Base-by-base conservation (phyloP, 2,329 filamentous ascomycete species). In the Hymenotorrendiella dingleyae region DNA sequence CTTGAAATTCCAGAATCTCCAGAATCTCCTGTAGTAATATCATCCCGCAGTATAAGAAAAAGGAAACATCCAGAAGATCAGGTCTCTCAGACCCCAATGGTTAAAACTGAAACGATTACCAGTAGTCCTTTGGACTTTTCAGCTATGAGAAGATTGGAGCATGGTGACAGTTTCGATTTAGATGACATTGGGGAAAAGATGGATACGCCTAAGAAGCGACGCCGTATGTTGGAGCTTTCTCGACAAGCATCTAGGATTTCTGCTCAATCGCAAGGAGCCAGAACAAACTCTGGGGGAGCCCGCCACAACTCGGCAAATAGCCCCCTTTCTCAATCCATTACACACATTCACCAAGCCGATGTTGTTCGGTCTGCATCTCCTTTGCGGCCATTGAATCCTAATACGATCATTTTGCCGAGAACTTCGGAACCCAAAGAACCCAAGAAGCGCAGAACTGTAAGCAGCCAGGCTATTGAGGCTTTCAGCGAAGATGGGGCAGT, bases 181-280 rank as follows among this genome's bases (percentile, higher is more conserved):
- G 62, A 64, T 46, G 60, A 63, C 16, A 60, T 63, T 45, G 62
- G 62, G 4, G 46, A 58, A 28, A 61, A 60, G 40, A 51, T 60
- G 10, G 43, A 50, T 29, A 64, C 62, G 7, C 62, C 62, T 2
- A 60, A 55, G 42, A 64, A 63, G 45, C 52, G 44, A 33, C 51
- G 48, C 2, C 49, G 43, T 17, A 35, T 43, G 16, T 11, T 44
- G 5, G 30, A 50, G 28, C 24, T 48, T 10, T 36, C 24, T 29
- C 17, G 43, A 14, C 35, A 38, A 24, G 43, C 43, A 16, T 43
- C 46, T 6, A 23, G 30, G 17, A 4, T 46, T 6, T 43, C 42
- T 26, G 9, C 45, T 22, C 20, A 19, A 27, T 43, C 35, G n/a
- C 38, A 42, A 21, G 10, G 4, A 9, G 10, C 36, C n/a, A 11